A percentile compares a stretch with the other conserved stretches of the same genome.
These are phyloP conservation scores for Exophiala xenobiotica DNA, from an alignment of 2,329 filamentous ascomycete species.

Conservation along the genomic window DNA sequence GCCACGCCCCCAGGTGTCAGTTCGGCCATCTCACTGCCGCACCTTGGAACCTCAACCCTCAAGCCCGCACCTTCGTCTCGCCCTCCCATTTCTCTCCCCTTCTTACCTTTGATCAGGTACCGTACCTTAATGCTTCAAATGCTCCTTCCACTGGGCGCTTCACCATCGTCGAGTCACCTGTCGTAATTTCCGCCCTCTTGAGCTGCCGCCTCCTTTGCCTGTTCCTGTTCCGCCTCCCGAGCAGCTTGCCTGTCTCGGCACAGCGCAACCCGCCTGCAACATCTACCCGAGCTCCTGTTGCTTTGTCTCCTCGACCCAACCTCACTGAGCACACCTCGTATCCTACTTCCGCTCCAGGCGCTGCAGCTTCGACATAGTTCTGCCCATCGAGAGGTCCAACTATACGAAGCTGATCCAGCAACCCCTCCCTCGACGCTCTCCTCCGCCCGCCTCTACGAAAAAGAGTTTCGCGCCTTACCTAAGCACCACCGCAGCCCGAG, in stretches of 20 bases:
- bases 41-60: conserved; percentile 2
- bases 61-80: conserved; percentile 1
- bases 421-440: conserved; percentile 12
- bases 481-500: conserved; percentile 22
- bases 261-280: conserved; percentile 7
- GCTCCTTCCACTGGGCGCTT: no score
- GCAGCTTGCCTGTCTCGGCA: conserved; percentile 6
- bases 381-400: conserved; percentile 15
- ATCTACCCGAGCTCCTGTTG: conserved; percentile 1
- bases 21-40: background rate
- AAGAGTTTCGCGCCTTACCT: conserved; percentile 9
- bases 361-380: conserved; percentile 27
- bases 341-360: conserved; percentile 21
- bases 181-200: background rate
- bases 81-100: background rate
- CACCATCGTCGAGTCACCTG: conserved; percentile 8
- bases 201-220: background rate
- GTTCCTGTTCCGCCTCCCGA: background rate
- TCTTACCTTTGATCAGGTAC: background rate
- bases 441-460: conserved; percentile 12
- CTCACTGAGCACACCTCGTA: conserved; percentile 9
- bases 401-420: conserved; percentile 21
- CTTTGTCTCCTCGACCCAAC: background rate
- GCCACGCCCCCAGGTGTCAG: background rate
- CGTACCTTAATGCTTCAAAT: no score